These are phyloP conservation scores for Yarrowia deformans DNA, from an alignment of 805 yeast species.

Conservation along the genomic window DNA sequence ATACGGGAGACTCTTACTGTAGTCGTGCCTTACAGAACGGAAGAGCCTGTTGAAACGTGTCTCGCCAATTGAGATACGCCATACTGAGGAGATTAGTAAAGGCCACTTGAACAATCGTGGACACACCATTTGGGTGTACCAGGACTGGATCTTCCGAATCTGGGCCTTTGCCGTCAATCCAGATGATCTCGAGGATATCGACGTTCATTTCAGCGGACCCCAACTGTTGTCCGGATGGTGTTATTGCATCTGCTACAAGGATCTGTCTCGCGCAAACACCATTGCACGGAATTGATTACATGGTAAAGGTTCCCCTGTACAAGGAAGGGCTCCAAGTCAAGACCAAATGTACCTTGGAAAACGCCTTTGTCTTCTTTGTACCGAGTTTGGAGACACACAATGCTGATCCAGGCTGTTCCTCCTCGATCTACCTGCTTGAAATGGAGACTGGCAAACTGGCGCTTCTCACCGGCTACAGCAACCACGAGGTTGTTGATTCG, in stretches of 20 bases:
- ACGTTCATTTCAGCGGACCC: too few relatives aligned
- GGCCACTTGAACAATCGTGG: too few relatives aligned
- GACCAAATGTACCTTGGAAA: background rate
- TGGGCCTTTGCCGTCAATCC: background rate
- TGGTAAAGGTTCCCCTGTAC: background rate
- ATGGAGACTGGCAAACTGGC: too few relatives aligned
- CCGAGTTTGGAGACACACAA: too few relatives aligned
- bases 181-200: background rate
- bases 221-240: background rate
- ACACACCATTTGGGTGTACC: background rate
- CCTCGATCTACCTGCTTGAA: too few relatives aligned
- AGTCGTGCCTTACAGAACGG: too few relatives aligned
- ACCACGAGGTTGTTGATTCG: background rate
- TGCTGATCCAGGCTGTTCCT: too few relatives aligned
- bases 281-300: background rate
- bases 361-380: background rate
- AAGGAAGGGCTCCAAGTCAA: background rate
- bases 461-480: too few relatives aligned
- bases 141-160: background rate
- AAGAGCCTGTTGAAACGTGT: too few relatives aligned
- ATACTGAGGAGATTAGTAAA: too few relatives aligned
- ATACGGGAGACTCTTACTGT: too few relatives aligned
- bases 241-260: background rate
- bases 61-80: too few relatives aligned
- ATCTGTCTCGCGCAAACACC: background rate